Conservation (phyloP, 176 grass and related monocot species). For the Rhynchospora pubera region DNA sequence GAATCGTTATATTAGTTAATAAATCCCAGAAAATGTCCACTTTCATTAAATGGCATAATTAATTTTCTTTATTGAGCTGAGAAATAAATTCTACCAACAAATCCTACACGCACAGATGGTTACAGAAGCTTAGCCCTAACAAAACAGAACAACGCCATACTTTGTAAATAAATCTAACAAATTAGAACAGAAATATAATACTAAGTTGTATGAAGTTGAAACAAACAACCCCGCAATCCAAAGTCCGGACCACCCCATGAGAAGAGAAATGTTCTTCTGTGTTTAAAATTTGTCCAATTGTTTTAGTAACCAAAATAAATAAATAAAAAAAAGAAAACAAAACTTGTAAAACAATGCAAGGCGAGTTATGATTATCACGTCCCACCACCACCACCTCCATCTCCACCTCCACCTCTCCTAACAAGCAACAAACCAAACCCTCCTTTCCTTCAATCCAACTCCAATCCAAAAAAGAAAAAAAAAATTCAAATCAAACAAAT, state of each 20-base stretch:
- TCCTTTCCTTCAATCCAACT: slow-evolving; percentile 95
- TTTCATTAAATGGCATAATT: no score
- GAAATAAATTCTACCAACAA: neutral
- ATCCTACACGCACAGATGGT: neutral
- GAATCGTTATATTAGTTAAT: no score
- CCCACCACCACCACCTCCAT: slow-evolving; percentile 17
- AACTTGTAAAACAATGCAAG: slow-evolving; percentile 13
- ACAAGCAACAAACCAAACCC: neutral
- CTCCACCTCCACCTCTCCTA: slow-evolving; percentile 28
- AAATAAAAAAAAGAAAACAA: slow-evolving; percentile 9
- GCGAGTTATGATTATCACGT: slow-evolving; percentile 32
- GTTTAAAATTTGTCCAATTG: neutral
- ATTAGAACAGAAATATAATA: no score
- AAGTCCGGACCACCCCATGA: no score
- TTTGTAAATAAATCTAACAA: no score
- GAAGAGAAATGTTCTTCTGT: neutral
- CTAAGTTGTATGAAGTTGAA: no score
- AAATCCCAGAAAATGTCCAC: no score
- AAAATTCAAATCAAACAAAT: slow-evolving; percentile 15
- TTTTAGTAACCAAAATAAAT: neutral
- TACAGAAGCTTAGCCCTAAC: neutral
- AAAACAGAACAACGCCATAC: neutral
- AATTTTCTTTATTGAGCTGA: no score
- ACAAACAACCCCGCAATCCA: no score
- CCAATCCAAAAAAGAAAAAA: slow-evolving; percentile 34